These are phyloP conservation scores for Cyberlindnera xylosilytica DNA, from an alignment of 805 yeast genomes.

Conservation along the genomic window DNA sequence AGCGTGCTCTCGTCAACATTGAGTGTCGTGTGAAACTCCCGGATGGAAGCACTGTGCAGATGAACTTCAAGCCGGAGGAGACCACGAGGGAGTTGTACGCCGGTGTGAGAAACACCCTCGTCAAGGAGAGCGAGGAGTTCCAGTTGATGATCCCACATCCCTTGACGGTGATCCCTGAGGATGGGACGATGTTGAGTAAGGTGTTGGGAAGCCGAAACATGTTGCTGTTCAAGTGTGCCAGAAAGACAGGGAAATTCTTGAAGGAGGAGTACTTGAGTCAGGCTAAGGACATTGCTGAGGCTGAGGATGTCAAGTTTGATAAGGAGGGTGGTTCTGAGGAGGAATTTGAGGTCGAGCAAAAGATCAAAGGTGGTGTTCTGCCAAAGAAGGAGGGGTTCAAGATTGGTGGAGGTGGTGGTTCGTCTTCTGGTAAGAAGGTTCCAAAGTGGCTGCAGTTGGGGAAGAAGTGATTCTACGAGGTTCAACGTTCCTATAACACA, in stretches of 20 bases:
- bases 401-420: neutral
- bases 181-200: conserved; percentile 32
- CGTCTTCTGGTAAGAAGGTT: conserved; percentile 26
- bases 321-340: conserved; percentile 6
- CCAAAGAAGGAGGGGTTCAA: conserved; percentile 12
- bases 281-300: conserved; percentile 34
- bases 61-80: conserved; percentile 44
- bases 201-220: conserved; percentile 46
- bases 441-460: conserved; percentile 41
- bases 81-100: conserved; percentile 33
- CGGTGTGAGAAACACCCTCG: conserved; percentile 28
- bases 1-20: conserved; percentile 27
- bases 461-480: conserved; percentile 34
- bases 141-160: conserved; percentile 50
- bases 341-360: conserved; percentile 6
- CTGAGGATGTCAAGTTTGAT: conserved; percentile 25
- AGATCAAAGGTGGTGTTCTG: conserved; percentile 20
- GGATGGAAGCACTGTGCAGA: conserved; percentile 49
- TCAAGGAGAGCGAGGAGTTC: conserved; percentile 30
- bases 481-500: too few relatives aligned
- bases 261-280: conserved; percentile 26
- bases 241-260: conserved; percentile 24
- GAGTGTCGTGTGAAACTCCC: conserved; percentile 55
- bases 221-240: conserved; percentile 31
- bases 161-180: conserved; percentile 27